A percentile compares a stretch with the other conserved stretches of the same genome.
Conservation (phyloP, 2,329 filamentous ascomycete genomes). For the Paraphoma sp. region DNA sequence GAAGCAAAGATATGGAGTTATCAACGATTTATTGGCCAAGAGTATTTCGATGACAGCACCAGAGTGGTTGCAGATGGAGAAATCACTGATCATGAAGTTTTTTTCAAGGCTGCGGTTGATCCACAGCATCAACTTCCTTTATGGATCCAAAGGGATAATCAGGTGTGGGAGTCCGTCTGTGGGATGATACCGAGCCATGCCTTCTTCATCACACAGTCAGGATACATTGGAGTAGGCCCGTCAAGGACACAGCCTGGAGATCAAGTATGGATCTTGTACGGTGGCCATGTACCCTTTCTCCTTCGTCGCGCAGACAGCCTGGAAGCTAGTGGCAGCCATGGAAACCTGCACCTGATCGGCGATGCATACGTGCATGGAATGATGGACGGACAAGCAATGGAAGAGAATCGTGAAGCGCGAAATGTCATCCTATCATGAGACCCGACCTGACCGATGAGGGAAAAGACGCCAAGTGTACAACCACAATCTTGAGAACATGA, state of each 20-base stretch:
- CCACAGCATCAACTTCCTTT: not conserved
- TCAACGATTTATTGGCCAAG: not conserved
- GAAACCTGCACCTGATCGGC: constrained; percentile 8
- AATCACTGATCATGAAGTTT: not conserved
- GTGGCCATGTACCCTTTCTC: constrained; percentile 23
- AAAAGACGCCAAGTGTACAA: too few relatives aligned
- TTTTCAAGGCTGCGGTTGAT: not conserved
- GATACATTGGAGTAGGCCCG: constrained; percentile 23
- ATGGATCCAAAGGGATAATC: not conserved
- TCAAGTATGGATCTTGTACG: constrained; percentile 18
- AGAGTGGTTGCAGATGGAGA: not conserved
- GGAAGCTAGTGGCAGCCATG: not conserved
- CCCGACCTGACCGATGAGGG: not conserved
- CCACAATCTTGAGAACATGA: too few relatives aligned
- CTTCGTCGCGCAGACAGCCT: not conserved
- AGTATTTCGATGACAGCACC: not conserved
- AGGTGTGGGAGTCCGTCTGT: constrained; percentile 2
- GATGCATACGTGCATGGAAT: constrained; percentile 22
- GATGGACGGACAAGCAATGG: constrained; percentile 26
- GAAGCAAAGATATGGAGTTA: not conserved
- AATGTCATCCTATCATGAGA: not conserved
- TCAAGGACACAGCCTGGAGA: constrained; percentile 15
- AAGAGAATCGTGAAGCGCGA: not conserved
- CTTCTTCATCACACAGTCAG: constrained; percentile 21
- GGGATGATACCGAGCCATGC: constrained; percentile 10